Evolutionary conservation across 805 yeast genomes (phyloP).

Genomic region (Ogataea nitratoaversa): DNA sequence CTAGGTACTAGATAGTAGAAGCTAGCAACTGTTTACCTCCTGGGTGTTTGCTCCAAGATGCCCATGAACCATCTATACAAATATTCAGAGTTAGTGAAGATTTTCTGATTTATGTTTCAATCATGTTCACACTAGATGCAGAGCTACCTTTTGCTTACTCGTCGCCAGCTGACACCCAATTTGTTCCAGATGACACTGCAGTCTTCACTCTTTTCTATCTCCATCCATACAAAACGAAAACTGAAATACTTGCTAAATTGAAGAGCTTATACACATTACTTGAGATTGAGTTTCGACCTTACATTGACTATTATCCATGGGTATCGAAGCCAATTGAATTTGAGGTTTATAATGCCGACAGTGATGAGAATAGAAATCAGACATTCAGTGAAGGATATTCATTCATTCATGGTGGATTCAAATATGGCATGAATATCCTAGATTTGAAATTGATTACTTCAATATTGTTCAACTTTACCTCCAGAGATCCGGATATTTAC

Average conservation of each 20-base stretch:
- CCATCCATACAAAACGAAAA: constrained; percentile 26
- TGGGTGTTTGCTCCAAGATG: too few relatives aligned
- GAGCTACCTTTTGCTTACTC: background rate
- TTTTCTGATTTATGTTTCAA: background rate
- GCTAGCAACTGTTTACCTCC: too few relatives aligned
- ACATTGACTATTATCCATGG: constrained; percentile 42
- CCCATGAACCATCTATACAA: too few relatives aligned
- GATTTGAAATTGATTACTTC: constrained; percentile 45
- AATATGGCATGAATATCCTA: constrained; percentile 37
- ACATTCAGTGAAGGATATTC: constrained; percentile 6
- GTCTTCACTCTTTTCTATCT: constrained; percentile 28
- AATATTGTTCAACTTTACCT: constrained; percentile 34
- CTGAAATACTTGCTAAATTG: constrained; percentile 15
- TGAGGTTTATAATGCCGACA: constrained; percentile 8
- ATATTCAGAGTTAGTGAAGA: too few relatives aligned
- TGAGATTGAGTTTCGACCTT: constrained; percentile 27
- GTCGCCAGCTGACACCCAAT: background rate
- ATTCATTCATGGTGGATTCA: constrained; percentile 38
- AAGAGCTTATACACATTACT: constrained; percentile 18
- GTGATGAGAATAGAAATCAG: constrained; percentile 1
- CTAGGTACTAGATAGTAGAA: too few relatives aligned
- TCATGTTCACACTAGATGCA: background rate
- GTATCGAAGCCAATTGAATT: constrained; percentile 26
- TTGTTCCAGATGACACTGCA: background rate
- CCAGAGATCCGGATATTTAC: constrained; percentile 32